Evolutionary conservation across 1,284 basidiomycete species (phyloP), one percentile per base, ranked within the genome.

Genomic region (Caloboletus inedulis): DNA sequence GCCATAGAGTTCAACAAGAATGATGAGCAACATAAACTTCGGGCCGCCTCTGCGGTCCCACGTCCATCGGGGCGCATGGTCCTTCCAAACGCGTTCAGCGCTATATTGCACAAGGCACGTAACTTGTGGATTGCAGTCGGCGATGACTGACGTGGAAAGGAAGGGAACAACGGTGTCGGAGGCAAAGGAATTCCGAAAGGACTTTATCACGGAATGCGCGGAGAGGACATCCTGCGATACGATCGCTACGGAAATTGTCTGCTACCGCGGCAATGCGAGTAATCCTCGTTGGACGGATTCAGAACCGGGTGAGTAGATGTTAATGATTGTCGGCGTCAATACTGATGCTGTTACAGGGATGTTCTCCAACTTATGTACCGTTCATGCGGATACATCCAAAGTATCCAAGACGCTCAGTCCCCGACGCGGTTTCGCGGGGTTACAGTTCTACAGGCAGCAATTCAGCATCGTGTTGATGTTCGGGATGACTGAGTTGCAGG

Each of bases 391-490:
- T 44, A 71, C 74, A 0, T 68, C 72, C 0, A 54, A 62, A 18
- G 63, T 76, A 8, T 59, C 63, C 13, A 63, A 56, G 51, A 62
- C 54, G 13, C 56, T 69, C 47, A 66, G 66, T 53, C 68, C 66
- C n/a, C 58, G 66, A 27, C 65, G 60, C 6, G 66, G 68, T 34
- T 69, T 64, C 30, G 62, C 64, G 2, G 68, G 69, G 7, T 23
- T 69, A 4, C 61, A 69, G 43, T 71, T 68, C 29, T 81, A 74
- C 54, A 59, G 63, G 36, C 71, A 75, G 35, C 59, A 69, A 12
- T 80, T 72, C 58, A 71, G 77, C n/a, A 66, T 82, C 46, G 68
- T 82, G 21, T 63, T 82, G 43, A 64, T 72, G 33, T 79, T 79
- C 51, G 81, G 80, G 3, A 60, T 77, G 30, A 75, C 77, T 0